A percentile compares a stretch with the other conserved stretches of the same genome.
phyloP scores from a whole-genome alignment of 257 asterid species.

The Gardenia jasminoides region DNA sequence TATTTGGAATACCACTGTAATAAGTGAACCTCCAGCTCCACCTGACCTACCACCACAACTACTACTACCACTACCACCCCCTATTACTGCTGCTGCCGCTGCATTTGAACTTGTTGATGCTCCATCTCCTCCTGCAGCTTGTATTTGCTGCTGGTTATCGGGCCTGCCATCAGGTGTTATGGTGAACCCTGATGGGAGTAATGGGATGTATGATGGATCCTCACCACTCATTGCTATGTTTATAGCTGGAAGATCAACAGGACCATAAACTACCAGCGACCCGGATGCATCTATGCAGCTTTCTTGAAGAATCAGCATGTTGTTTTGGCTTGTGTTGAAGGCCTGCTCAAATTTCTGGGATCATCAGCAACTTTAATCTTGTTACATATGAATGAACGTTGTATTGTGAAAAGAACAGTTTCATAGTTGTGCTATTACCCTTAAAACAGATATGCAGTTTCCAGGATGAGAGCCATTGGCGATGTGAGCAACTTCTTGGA shows the following conservation, averaged over 20 bases:
- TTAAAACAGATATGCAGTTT: slow-evolving; percentile 76
- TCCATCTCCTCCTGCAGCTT: slow-evolving; percentile 7
- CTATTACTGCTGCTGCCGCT: neutral
- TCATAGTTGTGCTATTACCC: slow-evolving; percentile 42
- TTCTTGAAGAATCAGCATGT: slow-evolving; percentile 90
- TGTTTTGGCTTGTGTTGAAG: slow-evolving; percentile 72
- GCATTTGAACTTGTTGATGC: slow-evolving; percentile 56
- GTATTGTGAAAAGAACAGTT: neutral
- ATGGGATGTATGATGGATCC: slow-evolving; percentile 71
- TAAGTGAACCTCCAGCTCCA: slow-evolving; percentile 53
- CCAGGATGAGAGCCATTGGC: slow-evolving; percentile 98
- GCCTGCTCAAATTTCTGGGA: slow-evolving; percentile 42
- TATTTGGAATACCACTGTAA: slow-evolving; percentile 81
- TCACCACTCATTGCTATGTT: slow-evolving; percentile 92
- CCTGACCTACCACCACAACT: neutral
- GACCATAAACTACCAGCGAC: slow-evolving; percentile 70
- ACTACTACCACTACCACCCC: neutral
- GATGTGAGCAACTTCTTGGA: slow-evolving; percentile 84
- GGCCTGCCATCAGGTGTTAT: slow-evolving; percentile 66
- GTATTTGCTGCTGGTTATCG: slow-evolving; percentile 7
- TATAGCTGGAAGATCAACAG: slow-evolving; percentile 75
- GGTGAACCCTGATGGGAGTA: slow-evolving; percentile 84
- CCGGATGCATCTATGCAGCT: slow-evolving; percentile 91
- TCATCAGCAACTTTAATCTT: neutral
- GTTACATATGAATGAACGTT: neutral